Evolutionary conservation across 1,284 basidiomycete species (phyloP).

Genomic region (Fistulina hepatica): DNA sequence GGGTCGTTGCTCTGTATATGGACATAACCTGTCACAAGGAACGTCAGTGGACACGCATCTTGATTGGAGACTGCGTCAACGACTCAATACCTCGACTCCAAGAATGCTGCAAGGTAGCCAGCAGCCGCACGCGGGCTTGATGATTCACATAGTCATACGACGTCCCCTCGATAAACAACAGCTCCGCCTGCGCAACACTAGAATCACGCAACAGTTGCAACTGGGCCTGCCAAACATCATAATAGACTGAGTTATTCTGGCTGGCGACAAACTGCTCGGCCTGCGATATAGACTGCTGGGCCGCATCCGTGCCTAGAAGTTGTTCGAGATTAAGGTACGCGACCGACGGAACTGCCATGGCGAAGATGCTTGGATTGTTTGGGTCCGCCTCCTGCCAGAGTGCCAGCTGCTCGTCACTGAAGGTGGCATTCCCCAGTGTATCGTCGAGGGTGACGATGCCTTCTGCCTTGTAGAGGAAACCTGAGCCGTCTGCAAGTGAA

Average conservation of each 20-base stretch:
- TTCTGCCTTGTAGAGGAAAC: background rate
- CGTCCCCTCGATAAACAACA: background rate
- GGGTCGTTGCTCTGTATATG: conserved; percentile 35
- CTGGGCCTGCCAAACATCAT: background rate
- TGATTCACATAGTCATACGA: too few species aligned
- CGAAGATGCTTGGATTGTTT: background rate
- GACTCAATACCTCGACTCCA: too few species aligned
- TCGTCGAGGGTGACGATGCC: background rate
- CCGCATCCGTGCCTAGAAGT: background rate
- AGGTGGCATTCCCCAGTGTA: background rate
- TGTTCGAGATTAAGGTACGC: background rate
- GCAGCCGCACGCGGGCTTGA: too few species aligned
- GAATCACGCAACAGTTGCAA: background rate
- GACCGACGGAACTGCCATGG: background rate
- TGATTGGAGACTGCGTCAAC: too few species aligned
- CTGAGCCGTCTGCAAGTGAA: background rate
- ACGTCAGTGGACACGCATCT: too few species aligned
- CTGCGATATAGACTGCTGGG: background rate
- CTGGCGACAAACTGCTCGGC: background rate
- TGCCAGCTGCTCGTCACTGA: background rate
- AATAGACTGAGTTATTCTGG: background rate
- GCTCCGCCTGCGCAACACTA: background rate
- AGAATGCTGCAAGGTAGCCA: too few species aligned
- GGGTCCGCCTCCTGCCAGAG: background rate
- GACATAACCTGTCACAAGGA: conserved; percentile 30